Evolutionary conservation across 352 stramenopile genomes (phyloP), one percentile per base, ranked within the genome.

Genomic region (Pythium folliculosum): DNA sequence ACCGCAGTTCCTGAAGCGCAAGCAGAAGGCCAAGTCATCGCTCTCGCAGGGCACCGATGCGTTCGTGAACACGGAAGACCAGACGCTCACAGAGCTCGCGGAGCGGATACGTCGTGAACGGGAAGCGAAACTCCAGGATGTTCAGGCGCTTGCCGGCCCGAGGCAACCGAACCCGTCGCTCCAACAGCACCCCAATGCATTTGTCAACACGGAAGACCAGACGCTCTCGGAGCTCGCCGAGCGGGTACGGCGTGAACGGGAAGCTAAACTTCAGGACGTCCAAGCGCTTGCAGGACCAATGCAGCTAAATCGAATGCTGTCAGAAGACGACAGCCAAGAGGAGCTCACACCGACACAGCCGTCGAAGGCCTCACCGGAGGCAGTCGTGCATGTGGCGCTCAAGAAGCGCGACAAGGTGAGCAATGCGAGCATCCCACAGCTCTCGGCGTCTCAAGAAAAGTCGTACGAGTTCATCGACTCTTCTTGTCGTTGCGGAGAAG

Each of bases 261-360:
- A 48, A 43, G 6, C 40, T 13, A 52, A 63, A 51, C 35, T 45
- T 17, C 35, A 44, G 7, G 60, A 58, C 3, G 51, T 60, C 17
- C 23, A 25, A 35, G 53, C 38, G 35, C 23, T 67, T 2, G 37
- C 35, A 6, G 3, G 1, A 1, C 13, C 8, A 1, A 23, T 7
- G 10, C 63, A 23, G 14, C 37, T 19, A 25, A n/a, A 30, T 10
- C 22, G 52, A 54, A 13, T 7, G 17, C 13, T 23, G 4, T 63
- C 49, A 5, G 57, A 71, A 43, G 55, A 62, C 30, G 58, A 84
- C 3, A 75, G 79, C 1, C 65, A 76, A 49, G 73, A 89, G 8
- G 80, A 88, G 4, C 76, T 78, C 12, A 63, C 78, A 12, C 65
- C 78, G 19, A 92, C 81, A 6, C 81, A 92, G 56, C 78, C 69